These are phyloP conservation scores for Marchantia polymorpha DNA, from an alignment of 225 moss, liverwort and hornwort species.

Conservation along the genomic window DNA sequence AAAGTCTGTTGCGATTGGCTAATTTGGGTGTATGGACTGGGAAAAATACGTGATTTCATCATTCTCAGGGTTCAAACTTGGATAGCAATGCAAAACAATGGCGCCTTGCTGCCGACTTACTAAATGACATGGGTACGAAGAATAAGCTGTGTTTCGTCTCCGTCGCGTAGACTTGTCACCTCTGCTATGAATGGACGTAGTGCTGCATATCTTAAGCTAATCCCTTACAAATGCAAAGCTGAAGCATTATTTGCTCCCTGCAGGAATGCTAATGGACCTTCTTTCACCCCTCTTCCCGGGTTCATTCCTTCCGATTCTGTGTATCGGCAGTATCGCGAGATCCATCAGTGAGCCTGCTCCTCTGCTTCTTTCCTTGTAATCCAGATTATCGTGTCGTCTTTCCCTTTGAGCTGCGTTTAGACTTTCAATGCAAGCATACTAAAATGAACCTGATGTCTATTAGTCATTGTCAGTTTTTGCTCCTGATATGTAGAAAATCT, in stretches of 20 bases:
- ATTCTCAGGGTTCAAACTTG: conserved; percentile 76
- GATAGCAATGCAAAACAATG: conserved; percentile 98
- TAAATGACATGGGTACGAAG: conserved; percentile 83
- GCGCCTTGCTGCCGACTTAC: conserved; percentile 91
- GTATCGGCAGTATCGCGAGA: conserved; percentile 95
- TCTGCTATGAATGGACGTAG: not conserved
- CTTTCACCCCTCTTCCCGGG: conserved; percentile 92
- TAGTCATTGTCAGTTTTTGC: not conserved
- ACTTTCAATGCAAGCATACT: not conserved
- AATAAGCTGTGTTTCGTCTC: not conserved
- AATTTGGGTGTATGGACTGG: not conserved
- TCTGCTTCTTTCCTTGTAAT: not conserved
- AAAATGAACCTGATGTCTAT: not conserved
- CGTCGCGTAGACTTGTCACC: not conserved
- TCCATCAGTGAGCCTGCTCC: conserved; percentile 77
- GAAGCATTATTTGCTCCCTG: conserved; percentile 16
- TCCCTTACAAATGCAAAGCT: too few species aligned
- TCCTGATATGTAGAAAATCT: not conserved
- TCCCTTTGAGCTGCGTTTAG: not conserved
- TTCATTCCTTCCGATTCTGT: conserved; percentile 79
- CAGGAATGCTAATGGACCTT: conserved; percentile 99
- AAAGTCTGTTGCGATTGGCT: not conserved
- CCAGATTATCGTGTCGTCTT: not conserved
- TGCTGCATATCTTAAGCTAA: not conserved
- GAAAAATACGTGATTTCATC: not conserved